Evolutionary conservation across 805 yeast genomes (phyloP).

Genomic region (Candida silvatica): DNA sequence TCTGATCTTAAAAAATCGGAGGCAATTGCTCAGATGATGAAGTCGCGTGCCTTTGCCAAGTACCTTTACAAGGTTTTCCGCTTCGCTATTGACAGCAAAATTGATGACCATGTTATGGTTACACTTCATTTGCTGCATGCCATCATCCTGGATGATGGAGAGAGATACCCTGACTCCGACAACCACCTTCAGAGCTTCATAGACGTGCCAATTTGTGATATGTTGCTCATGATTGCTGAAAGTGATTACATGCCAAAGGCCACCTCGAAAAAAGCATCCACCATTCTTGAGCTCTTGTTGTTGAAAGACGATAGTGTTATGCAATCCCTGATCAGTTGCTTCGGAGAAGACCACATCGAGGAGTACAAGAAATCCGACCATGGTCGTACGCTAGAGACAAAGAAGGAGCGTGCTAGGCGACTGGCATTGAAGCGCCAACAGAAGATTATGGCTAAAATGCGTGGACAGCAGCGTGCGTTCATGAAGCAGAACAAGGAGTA

Average conservation of each 20-base stretch:
- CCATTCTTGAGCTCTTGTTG: constrained; percentile 42
- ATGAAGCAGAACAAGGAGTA: constrained; percentile 28
- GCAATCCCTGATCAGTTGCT: constrained; percentile 43
- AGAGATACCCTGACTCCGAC: constrained; percentile 27
- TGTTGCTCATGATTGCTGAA: constrained; percentile 43
- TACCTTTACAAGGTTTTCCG: constrained; percentile 50
- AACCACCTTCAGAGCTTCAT: constrained; percentile 28
- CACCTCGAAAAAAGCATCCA: constrained; percentile 47
- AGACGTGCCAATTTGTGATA: constrained; percentile 48
- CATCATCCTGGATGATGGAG: constrained; percentile 28
- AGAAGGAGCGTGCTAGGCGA: constrained; percentile 44
- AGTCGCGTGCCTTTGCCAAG: constrained; percentile 44
- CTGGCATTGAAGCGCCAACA: constrained; percentile 56
- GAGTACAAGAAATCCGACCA: constrained; percentile 39
- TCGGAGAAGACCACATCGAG: constrained; percentile 47
- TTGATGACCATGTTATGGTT: constrained; percentile 48
- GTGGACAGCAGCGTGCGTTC: constrained; percentile 40
- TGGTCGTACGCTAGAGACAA: constrained; percentile 38
- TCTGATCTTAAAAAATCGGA: constrained; percentile 11
- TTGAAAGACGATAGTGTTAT: constrained; percentile 39
- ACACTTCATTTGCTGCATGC: constrained; percentile 68
- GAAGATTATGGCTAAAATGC: constrained; percentile 53
- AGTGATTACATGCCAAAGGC: constrained; percentile 38
- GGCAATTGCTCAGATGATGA: constrained; percentile 41
- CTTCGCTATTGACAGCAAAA: constrained; percentile 38